Evolutionary conservation across 371 early-diverging fungal species (phyloP).

Genomic region (Entomophthora muscae): DNA sequence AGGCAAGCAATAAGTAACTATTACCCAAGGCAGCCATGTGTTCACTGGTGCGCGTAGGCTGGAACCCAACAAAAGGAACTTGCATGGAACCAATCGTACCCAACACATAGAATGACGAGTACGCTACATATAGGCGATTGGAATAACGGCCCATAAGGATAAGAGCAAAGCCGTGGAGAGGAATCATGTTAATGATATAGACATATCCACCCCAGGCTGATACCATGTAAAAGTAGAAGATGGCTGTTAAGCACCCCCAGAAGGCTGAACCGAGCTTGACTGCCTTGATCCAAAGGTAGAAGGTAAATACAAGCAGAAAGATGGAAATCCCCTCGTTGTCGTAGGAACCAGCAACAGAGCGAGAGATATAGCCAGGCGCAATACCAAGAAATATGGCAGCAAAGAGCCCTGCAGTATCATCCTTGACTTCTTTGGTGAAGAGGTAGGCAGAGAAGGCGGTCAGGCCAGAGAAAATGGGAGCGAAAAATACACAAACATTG

Average conservation of each 20-base stretch:
- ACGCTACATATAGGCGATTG: constrained; percentile 81
- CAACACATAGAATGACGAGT: constrained; percentile 89
- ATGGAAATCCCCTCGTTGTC: constrained; percentile 99
- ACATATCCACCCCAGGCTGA: constrained; percentile 99
- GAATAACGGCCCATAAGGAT: constrained; percentile 93
- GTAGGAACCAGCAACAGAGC: constrained; percentile 98
- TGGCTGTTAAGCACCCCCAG: constrained; percentile 67
- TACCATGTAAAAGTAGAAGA: constrained; percentile 98
- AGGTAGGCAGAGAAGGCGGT: constrained; percentile 89
- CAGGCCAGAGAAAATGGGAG: constrained; percentile 86
- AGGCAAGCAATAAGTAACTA: constrained; percentile 12
- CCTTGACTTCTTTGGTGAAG: constrained; percentile 76
- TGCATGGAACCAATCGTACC: constrained; percentile 96
- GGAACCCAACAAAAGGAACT: constrained; percentile 97
- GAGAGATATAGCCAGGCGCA: constrained; percentile 97
- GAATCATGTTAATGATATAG: constrained; percentile 95
- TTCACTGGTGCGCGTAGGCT: constrained; percentile 89
- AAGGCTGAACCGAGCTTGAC: constrained; percentile 81
- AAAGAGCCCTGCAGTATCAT: constrained; percentile 77
- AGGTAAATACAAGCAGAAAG: constrained; percentile 90
- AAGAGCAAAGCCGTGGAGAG: constrained; percentile 87
- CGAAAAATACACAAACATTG: constrained; percentile 92
- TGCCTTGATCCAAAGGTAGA: constrained; percentile 92
- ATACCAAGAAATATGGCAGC: constrained; percentile 95
- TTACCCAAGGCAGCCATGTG: constrained; percentile 96